Conservation (phyloP, 2,329 filamentous ascomycete species). For the Cadophora sp. region DNA sequence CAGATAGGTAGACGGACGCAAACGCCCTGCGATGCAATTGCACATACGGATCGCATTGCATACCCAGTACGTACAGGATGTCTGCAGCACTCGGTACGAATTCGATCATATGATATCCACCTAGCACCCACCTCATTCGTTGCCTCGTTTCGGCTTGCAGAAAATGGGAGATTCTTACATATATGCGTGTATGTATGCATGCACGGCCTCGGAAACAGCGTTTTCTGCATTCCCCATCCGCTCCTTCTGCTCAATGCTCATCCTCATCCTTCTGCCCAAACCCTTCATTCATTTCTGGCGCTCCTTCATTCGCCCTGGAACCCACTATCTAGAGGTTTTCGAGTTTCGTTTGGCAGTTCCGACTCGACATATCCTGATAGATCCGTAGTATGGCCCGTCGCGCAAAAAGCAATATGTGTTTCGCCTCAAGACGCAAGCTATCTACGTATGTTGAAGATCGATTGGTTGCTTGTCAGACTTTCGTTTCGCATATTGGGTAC, state of each 20-base stretch:
- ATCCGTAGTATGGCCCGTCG: conserved; percentile 17
- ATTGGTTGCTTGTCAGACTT: conserved; percentile 1
- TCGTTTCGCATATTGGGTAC: background rate
- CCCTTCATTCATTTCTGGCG: background rate
- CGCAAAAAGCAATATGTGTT: conserved; percentile 23
- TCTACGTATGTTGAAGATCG: background rate
- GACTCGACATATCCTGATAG: conserved; percentile 9
- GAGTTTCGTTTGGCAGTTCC: background rate
- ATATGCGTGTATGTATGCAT: background rate
- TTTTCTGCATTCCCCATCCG: background rate
- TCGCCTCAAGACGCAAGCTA: background rate
- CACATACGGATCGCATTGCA: conserved; percentile 7
- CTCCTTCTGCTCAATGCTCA: background rate
- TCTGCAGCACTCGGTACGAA: conserved; percentile 22
- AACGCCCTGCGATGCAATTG: no score
- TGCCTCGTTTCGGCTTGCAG: conserved; percentile 3
- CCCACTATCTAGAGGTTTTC: no score
- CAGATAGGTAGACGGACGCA: background rate
- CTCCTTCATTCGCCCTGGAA: no score
- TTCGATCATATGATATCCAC: conserved; percentile 26
- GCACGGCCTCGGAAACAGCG: background rate
- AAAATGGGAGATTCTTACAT: background rate
- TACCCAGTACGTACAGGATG: background rate
- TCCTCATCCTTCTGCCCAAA: background rate
- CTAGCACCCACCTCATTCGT: conserved; percentile 25